Evolutionary conservation across 345 rosid species (phyloP), one percentile per base, ranked within the genome.

Genomic region (Barbarea vulgaris): DNA sequence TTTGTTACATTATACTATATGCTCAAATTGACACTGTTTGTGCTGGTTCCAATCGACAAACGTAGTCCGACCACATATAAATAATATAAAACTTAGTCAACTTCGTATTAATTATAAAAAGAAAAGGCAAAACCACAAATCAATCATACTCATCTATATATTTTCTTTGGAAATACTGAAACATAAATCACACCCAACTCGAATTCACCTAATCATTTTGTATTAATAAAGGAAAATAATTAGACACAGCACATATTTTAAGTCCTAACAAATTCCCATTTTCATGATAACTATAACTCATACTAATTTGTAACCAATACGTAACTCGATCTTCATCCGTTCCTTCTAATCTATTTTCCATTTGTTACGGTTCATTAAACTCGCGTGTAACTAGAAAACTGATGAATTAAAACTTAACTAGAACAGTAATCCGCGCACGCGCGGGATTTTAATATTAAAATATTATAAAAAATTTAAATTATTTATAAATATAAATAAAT

Each of bases 141-240:
- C 8, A 28, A 17, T 19, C 6, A 30, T 8, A 6, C 33, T 17
- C 56, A 14, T 56, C 42, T 31, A 46, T 21, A 50, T 47, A 62
- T 28, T 52, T 27, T 37, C 25, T 18, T 18, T 8, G 7, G 39
- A 56, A 56, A 56, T 6, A 27, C 47, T 74, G 57, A 74, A 33
- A 56, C 66, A 65, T 65, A 74, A 53, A 74, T 74, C 73, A 48
- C 52, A 58, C 53, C 67, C 52, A 57, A 59, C 67, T 67, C 36
- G 4, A 48, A 48, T 48, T 22, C 47, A 75, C 69, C 74, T 58
- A 58, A 59, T 18, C 36, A 14, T 68, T 21, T 59, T 39, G 25
- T 36, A 36, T 14, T 34, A 18, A 18, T 13, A 13, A 48, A 67
- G 36, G 67, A 58, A 71, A 50, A 67, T 48, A 67, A 58, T 25